phyloP scores from a whole-genome alignment of 257 asterid genomes.

The Penstemon davidsonii region DNA sequence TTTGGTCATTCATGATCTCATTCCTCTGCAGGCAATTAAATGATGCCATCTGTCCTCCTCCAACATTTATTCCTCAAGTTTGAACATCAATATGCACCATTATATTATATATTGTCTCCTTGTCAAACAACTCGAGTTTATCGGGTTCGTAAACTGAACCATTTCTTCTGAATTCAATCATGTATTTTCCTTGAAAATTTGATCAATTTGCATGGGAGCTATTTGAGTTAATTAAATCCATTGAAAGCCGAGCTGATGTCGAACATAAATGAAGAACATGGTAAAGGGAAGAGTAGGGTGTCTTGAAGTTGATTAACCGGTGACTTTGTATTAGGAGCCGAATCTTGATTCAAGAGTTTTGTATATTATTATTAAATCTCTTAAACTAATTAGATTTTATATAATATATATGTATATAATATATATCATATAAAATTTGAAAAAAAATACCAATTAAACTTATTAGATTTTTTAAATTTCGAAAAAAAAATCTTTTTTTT shows the following conservation, averaged over 20 bases:
- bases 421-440: no score
- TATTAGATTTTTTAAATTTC: no score
- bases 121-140: slow-evolving; percentile 39
- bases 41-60: slow-evolving; percentile 33
- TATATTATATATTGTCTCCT: slow-evolving; percentile 43
- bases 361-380: no score
- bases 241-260: slow-evolving; percentile 36
- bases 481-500: no score
- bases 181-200: slow-evolving; percentile 43
- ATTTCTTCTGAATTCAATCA: slow-evolving; percentile 31
- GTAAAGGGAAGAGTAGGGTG: slow-evolving; percentile 38
- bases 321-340: slow-evolving; percentile 29
- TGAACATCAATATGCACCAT: slow-evolving; percentile 46
- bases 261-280: slow-evolving; percentile 56
- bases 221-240: slow-evolving; percentile 30
- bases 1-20: slow-evolving; percentile 23
- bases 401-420: no score
- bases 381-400: no score
- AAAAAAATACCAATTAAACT: no score
- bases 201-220: slow-evolving; percentile 28
- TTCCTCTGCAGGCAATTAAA: slow-evolving; percentile 54
- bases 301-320: slow-evolving; percentile 29
- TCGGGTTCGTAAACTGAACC: slow-evolving; percentile 26
- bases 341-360: slow-evolving; percentile 40
- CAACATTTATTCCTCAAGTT: slow-evolving; percentile 10